Evolutionary conservation across 192 early-diverging fungal genomes (phyloP).

Genomic region (Coemansia sp.): DNA sequence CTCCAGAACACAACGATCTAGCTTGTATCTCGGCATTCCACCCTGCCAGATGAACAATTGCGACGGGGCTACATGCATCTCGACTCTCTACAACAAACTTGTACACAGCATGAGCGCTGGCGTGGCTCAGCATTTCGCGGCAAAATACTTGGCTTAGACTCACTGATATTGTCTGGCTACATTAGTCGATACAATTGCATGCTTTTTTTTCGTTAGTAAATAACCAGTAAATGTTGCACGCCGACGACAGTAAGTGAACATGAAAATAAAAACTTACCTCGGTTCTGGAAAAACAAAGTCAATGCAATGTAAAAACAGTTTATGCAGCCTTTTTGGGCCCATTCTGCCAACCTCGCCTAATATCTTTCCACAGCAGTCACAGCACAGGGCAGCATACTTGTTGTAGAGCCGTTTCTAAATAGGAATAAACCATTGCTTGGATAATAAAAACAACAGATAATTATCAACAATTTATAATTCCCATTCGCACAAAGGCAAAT

Average conservation of each 20-base stretch:
- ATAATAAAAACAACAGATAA: neutral
- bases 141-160: slow-evolving; percentile 27
- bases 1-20: neutral
- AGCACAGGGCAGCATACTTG: slow-evolving; percentile 30
- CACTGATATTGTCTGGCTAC: slow-evolving; percentile 14
- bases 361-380: slow-evolving; percentile 13
- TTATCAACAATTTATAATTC: neutral
- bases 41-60: slow-evolving; percentile 42
- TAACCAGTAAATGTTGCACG: neutral
- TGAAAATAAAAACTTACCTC: slow-evolving; percentile 1
- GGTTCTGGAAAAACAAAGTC: slow-evolving; percentile 4
- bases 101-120: slow-evolving; percentile 53
- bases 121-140: slow-evolving; percentile 45
- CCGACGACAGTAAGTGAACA: neutral
- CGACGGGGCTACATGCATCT: slow-evolving; percentile 30
- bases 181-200: neutral
- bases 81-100: slow-evolving; percentile 50
- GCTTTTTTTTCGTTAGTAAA: neutral
- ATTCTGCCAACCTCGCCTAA: slow-evolving; percentile 46
- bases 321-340: slow-evolving; percentile 26
- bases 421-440: no score
- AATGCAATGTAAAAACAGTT: slow-evolving; percentile 27
- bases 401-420: slow-evolving; percentile 43
- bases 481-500: neutral
- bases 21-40: slow-evolving; percentile 44